Percentiles rank a stretch among this genome's conserved stretches.
Evolutionary conservation across 495 filamentous ascomycete species (phyloP).

Genomic region (Penicillium turbatum): DNA sequence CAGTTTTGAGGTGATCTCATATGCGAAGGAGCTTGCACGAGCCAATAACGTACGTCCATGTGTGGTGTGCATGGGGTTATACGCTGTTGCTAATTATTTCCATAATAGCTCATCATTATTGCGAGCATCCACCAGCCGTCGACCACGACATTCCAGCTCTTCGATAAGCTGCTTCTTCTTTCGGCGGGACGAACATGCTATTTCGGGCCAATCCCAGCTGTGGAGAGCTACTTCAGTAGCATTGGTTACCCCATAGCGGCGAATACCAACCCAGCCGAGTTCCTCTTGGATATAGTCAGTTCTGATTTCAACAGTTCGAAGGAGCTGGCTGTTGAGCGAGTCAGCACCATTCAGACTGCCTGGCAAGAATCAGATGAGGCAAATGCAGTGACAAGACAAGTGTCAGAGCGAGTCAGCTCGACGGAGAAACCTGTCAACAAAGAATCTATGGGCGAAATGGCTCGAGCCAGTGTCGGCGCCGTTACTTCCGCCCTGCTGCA

Average conservation of each 20-base stretch:
- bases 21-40: conserved; percentile 57
- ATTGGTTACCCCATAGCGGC: conserved; percentile 57
- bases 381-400: neutral
- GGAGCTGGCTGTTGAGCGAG: conserved; percentile 30
- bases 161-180: conserved; percentile 72
- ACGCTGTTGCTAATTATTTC: neutral
- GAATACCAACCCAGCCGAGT: conserved; percentile 74
- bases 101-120: conserved; percentile 58
- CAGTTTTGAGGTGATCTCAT: conserved; percentile 63
- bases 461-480: conserved; percentile 16
- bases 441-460: conserved; percentile 18
- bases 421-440: conserved; percentile 15
- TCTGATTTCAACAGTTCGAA: conserved; percentile 60
- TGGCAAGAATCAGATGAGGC: conserved; percentile 29
- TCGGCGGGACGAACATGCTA: conserved; percentile 66
- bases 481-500: conserved; percentile 57
- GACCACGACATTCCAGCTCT: conserved; percentile 68
- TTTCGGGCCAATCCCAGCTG: conserved; percentile 52
- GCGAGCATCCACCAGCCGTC: conserved; percentile 81
- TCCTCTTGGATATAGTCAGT: conserved; percentile 69
- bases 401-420: conserved; percentile 10
- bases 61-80: neutral
- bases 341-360: conserved; percentile 25
- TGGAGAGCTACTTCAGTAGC: conserved; percentile 54
- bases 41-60: conserved; percentile 54